These are phyloP conservation scores for Cutaneotrichosporon spelunceum DNA, from an alignment of 1,284 basidiomycete genomes.

Conservation along the genomic window DNA sequence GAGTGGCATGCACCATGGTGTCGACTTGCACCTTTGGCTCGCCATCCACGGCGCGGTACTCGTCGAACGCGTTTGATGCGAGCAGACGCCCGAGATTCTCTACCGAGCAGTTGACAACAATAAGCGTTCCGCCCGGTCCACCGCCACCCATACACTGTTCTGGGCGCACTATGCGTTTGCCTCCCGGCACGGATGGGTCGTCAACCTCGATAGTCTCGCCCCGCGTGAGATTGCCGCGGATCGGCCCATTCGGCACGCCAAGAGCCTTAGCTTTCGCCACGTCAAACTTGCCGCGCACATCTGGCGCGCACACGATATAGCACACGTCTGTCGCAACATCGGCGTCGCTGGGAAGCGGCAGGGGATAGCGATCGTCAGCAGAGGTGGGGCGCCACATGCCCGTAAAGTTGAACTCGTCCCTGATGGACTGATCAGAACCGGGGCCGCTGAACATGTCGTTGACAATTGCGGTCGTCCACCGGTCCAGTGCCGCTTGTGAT, in stretches of 20 bases:
- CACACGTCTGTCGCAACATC: conserved; percentile 46
- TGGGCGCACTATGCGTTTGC: conserved; percentile 56
- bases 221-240: conserved; percentile 50
- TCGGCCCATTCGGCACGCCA: conserved; percentile 63
- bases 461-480: conserved; percentile 20
- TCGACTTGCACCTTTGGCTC: conserved; percentile 52
- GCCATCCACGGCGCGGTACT: conserved; percentile 47
- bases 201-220: conserved; percentile 53
- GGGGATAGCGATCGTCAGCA: conserved; percentile 26
- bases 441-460: conserved; percentile 31
- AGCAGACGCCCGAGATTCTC: conserved; percentile 51
- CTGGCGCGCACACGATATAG: conserved; percentile 75
- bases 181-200: conserved; percentile 53
- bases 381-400: conserved; percentile 8
- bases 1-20: conserved; percentile 65
- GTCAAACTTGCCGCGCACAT: conserved; percentile 82
- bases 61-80: conserved; percentile 55
- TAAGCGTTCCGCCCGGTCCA: conserved; percentile 40
- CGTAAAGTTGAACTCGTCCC: conserved; percentile 7
- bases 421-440: neutral
- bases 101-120: conserved; percentile 41
- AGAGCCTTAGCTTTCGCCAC: conserved; percentile 63
- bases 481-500: neutral
- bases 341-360: conserved; percentile 30
- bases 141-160: conserved; percentile 51